Base-by-base conservation (phyloP, 352 stramenopile genomes). In the Bremia lactucae region DNA sequence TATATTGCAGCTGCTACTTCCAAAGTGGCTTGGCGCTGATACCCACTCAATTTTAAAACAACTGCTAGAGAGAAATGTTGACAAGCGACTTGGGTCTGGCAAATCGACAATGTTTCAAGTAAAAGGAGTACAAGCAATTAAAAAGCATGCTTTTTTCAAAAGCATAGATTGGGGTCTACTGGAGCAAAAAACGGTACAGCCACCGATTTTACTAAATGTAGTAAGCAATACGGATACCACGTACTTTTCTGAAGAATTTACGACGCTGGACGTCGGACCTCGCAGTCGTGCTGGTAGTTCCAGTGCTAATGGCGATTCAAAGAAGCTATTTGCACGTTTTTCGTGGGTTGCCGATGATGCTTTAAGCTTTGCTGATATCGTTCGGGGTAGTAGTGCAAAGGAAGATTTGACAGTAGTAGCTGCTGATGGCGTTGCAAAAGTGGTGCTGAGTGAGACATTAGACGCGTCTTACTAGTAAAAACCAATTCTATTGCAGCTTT, bases 91-190 rank as follows among this genome's bases (percentile, higher is more conserved):
- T 4, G 95, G 94, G 26, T 90, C 83, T 5, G 72, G 89, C 18
- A 96, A 95, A 56, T 89, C 83, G 22, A 98, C 90, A 4, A 98
- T 98, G 92, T 98, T 98, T 69, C 78, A 98, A 57, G 82, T 98
- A 15, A 96, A 96, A 53, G 96, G 96, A 21, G 89, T 98, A 11
- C 82, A 95, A 23, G 93, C 82, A 28, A 83, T 99, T 48, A 98
- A 98, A 69, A 74, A 95, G 51, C 83, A 97, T 48, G 59, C 79
- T 9, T 98, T 98, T 49, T 98, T 98, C 62, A 62, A 67, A 10
- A 61, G 66, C 33, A 90, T 98, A 37, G 85, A 98, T 66, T 98
- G 95, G 95, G 73, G 90, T 19, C 72, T 94, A 55, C 55, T 98
- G 7, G 84, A 93, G 36, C 63, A 86, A 44, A 95, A 95, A 45